These are phyloP conservation scores for Rutstroemia sp. DNA, from an alignment of 2,329 filamentous ascomycete genomes.

Conservation along the genomic window DNA sequence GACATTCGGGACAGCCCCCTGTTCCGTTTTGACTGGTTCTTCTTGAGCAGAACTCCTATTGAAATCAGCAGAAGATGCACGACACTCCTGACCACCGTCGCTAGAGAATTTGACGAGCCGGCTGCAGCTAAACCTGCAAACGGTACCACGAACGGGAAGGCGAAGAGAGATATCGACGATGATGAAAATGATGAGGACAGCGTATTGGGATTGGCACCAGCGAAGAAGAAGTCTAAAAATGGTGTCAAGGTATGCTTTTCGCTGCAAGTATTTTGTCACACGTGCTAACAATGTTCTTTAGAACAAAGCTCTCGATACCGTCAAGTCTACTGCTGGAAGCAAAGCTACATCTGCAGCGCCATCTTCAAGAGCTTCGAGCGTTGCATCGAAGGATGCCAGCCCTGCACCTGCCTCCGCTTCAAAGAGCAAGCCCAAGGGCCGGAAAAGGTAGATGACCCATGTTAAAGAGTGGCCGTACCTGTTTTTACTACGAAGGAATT, in stretches of 20 bases:
- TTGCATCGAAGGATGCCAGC: slow-evolving; percentile 64
- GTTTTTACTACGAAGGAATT: slow-evolving; percentile 3
- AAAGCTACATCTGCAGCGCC: slow-evolving; percentile 70
- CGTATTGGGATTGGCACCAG: slow-evolving; percentile 71
- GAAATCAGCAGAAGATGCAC: slow-evolving; percentile 91
- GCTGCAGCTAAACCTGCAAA: slow-evolving; percentile 43
- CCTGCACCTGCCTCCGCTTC: slow-evolving; percentile 31
- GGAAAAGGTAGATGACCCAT: slow-evolving; percentile 38
- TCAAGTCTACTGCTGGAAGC: slow-evolving; percentile 64
- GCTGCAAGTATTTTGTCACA: not conserved
- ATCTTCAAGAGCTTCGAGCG: slow-evolving; percentile 75
- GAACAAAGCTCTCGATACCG: slow-evolving; percentile 89
- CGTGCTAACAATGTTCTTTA: slow-evolving; percentile 33
- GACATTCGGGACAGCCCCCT: slow-evolving; percentile 91
- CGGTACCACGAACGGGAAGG: slow-evolving; percentile 53
- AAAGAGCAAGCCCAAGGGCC: slow-evolving; percentile 42
- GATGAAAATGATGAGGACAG: slow-evolving; percentile 81
- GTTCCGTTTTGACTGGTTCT: slow-evolving; percentile 99
- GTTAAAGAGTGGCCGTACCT: not conserved
- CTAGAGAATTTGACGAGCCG: slow-evolving; percentile 80
- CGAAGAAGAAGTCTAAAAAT: slow-evolving; percentile 91
- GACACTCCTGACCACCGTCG: slow-evolving; percentile 87
- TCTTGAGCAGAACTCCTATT: slow-evolving; percentile 85
- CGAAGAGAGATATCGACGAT: slow-evolving; percentile 70
- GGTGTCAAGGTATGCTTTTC: slow-evolving; percentile 55